A percentile compares a stretch with the other conserved stretches of the same genome.
These are phyloP conservation scores for Daldinia eschscholtzii DNA, from an alignment of 2,329 filamentous ascomycete species.

Conservation along the genomic window DNA sequence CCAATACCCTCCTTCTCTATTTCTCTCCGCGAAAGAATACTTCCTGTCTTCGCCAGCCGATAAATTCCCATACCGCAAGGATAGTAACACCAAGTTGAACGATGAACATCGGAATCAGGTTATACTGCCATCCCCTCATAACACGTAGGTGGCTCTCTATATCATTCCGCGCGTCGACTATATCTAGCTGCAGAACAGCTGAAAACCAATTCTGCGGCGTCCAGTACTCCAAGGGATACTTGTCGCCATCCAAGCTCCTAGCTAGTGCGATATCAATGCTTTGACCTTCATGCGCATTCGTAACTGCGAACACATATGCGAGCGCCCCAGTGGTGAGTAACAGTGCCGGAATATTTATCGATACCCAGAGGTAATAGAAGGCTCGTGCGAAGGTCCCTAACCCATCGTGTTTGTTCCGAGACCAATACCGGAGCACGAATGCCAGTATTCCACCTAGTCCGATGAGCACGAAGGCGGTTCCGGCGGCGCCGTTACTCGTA, in stretches of 20 bases:
- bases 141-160: constrained; percentile 48
- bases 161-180: constrained; percentile 46
- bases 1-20: not conserved
- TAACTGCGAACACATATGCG: constrained; percentile 55
- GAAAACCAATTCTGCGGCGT: constrained; percentile 58
- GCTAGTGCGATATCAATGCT: constrained; percentile 51
- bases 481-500: constrained; percentile 58
- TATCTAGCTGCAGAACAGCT: constrained; percentile 52
- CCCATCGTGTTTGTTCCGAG: constrained; percentile 40
- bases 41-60: constrained; percentile 35
- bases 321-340: constrained; percentile 55
- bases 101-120: constrained; percentile 52
- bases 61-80: constrained; percentile 44
- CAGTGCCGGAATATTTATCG: constrained; percentile 52
- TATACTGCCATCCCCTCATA: constrained; percentile 56
- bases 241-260: constrained; percentile 32
- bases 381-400: constrained; percentile 19
- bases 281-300: constrained; percentile 49
- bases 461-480: constrained; percentile 54
- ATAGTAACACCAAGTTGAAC: constrained; percentile 46
- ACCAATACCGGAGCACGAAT: constrained; percentile 49
- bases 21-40: constrained; percentile 19
- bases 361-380: constrained; percentile 55
- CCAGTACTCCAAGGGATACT: constrained; percentile 54
- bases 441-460: constrained; percentile 52